Evolutionary conservation across 2,329 filamentous ascomycete genomes (phyloP).

Genomic region (Penicillium palitans): DNA sequence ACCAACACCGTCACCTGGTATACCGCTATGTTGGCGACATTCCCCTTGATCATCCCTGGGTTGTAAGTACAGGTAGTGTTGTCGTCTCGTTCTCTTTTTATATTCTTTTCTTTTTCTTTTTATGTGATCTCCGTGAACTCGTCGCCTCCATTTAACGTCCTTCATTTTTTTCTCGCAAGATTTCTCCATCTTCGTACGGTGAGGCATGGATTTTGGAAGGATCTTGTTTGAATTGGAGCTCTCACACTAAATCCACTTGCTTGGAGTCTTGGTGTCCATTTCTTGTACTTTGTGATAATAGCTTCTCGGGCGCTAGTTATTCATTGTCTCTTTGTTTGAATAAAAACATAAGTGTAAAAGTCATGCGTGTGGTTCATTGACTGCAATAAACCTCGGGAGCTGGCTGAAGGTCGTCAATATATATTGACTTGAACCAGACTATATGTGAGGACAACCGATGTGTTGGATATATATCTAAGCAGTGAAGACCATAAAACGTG

Average conservation of each 20-base stretch:
- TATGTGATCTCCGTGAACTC: background rate
- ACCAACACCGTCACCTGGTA: background rate
- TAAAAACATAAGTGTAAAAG: background rate
- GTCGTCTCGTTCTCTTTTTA: background rate
- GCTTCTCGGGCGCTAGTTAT: rapidly evolving
- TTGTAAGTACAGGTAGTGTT: background rate
- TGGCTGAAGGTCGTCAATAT: background rate
- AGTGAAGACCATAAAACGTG: too few relatives aligned
- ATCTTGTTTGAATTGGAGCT: background rate
- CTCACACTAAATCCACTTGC: background rate
- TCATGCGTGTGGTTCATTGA: background rate
- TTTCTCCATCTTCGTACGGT: background rate
- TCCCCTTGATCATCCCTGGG: background rate
- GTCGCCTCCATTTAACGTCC: background rate
- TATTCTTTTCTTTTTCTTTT: background rate
- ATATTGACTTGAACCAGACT: background rate
- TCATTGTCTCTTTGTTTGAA: background rate
- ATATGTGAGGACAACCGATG: background rate
- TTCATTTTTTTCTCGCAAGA: background rate
- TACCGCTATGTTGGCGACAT: background rate
- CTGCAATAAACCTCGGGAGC: background rate
- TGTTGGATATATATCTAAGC: too few relatives aligned
- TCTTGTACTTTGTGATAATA: background rate
- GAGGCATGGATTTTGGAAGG: background rate
- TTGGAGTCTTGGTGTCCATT: background rate